These are phyloP conservation scores for Fusarium sp. DNA, from an alignment of 2,329 filamentous ascomycete genomes.

Conservation along the genomic window DNA sequence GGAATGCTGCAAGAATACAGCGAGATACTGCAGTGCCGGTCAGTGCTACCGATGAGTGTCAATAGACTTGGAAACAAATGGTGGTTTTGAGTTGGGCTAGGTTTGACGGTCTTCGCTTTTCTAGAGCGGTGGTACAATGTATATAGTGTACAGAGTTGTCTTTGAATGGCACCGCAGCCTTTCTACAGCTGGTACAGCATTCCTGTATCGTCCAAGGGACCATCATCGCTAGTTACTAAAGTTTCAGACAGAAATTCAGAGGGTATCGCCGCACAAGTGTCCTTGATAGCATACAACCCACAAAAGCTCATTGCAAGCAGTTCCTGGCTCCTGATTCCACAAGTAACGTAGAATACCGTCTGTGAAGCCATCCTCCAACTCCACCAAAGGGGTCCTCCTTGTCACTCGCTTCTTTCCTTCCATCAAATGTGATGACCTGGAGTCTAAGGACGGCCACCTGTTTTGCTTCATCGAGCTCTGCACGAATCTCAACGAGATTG, in stretches of 20 bases:
- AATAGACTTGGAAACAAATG: no score
- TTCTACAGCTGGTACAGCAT: fast-evolving
- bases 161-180: no score
- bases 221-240: no score
- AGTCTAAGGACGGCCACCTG: conserved; percentile 2
- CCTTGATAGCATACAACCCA: neutral
- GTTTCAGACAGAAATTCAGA: no score
- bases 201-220: fast-evolving
- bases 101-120: no score
- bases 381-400: conserved; percentile 26
- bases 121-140: no score
- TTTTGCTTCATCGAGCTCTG: neutral
- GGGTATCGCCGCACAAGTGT: fast-evolving
- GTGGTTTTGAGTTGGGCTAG: no score
- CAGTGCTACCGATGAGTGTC: neutral
- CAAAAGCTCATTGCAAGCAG: neutral
- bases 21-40: conserved; percentile 2
- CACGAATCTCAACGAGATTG: conserved; percentile 24
- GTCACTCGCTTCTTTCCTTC: conserved; percentile 15
- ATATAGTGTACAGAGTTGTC: no score
- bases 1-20: conserved; percentile 23
- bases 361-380: conserved; percentile 30
- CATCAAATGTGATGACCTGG: conserved; percentile 23
- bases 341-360: conserved; percentile 22
- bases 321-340: conserved; percentile 35